Conservation (phyloP, 225 moss, liverwort and hornwort species). For the Pseudoscleropodium purum region DNA sequence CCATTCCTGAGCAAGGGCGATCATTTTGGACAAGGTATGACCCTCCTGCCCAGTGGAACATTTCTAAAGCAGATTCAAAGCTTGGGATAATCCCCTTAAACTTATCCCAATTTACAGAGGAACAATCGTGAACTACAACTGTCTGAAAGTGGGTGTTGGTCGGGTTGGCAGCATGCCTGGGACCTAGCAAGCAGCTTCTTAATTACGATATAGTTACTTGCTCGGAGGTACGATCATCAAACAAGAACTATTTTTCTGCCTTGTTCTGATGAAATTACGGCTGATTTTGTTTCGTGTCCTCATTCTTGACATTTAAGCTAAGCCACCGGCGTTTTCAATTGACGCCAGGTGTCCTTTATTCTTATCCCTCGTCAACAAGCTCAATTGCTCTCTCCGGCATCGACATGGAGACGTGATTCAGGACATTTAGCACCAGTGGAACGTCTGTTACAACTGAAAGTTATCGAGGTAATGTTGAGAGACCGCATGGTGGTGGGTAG, state of each 20-base stretch:
- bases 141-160: neutral
- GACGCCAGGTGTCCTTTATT: conserved; percentile 43
- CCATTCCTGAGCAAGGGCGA: conserved; percentile 35
- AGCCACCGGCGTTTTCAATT: neutral
- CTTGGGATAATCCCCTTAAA: neutral
- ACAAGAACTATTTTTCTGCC: neutral
- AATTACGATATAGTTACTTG: conserved; percentile 36
- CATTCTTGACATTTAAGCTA: neutral
- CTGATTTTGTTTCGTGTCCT: neutral
- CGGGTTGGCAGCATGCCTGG: conserved; percentile 31
- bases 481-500: neutral
- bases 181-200: conserved; percentile 21
- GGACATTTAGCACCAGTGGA: conserved; percentile 36
- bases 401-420: conserved; percentile 45
- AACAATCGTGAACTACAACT: neutral
- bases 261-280: neutral
- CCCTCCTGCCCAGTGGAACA: neutral
- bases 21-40: conserved; percentile 65
- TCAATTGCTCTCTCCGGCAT: conserved; percentile 36
- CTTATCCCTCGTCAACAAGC: conserved; percentile 40
- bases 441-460: conserved; percentile 42
- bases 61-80: neutral
- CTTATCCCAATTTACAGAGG: neutral
- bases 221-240: conserved; percentile 19
- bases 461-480: conserved; percentile 25